These are phyloP conservation scores for Coemansia sp. DNA, from an alignment of 192 early-diverging fungal species.

Conservation along the genomic window DNA sequence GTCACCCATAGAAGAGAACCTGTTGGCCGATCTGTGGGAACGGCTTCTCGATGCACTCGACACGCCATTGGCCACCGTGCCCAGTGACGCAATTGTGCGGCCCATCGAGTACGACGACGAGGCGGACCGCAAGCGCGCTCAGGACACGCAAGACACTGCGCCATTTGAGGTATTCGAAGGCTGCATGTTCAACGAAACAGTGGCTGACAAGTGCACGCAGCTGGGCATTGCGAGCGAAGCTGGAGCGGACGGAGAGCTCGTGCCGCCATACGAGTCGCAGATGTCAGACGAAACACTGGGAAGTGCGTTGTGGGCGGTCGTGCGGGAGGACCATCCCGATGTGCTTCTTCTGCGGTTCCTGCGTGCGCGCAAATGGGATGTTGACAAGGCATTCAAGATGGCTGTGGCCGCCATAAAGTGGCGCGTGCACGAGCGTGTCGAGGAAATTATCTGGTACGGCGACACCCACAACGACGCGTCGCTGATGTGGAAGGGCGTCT, in stretches of 20 bases:
- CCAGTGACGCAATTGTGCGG: constrained; percentile 30
- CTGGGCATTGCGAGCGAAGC: constrained; percentile 21
- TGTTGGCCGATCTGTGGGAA: constrained; percentile 48
- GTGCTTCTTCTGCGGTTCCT: constrained; percentile 74
- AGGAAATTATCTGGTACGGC: constrained; percentile 60
- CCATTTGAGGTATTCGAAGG: constrained; percentile 51
- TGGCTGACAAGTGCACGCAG: constrained; percentile 32
- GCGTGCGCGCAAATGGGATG: constrained; percentile 87
- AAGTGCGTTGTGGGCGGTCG: constrained; percentile 62
- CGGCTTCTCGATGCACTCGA: constrained; percentile 49
- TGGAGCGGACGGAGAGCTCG: constrained; percentile 22
- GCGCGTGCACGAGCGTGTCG: constrained; percentile 64
- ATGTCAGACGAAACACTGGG: constrained; percentile 40
- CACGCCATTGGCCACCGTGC: constrained; percentile 34
- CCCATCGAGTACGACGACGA: constrained; percentile 43
- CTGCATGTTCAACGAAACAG: constrained; percentile 51
- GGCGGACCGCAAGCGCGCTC: constrained; percentile 33
- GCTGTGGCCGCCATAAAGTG: constrained; percentile 69
- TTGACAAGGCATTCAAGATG: constrained; percentile 73
- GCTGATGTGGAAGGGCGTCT: constrained; percentile 60
- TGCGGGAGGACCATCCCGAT: constrained; percentile 71
- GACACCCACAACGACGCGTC: constrained; percentile 57
- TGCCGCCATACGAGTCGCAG: constrained; percentile 36
- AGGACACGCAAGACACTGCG: constrained; percentile 24
- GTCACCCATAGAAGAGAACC: constrained; percentile 39